phyloP scores from a whole-genome alignment of 2,329 filamentous ascomycete genomes.

The Apiospora saccharicola region DNA sequence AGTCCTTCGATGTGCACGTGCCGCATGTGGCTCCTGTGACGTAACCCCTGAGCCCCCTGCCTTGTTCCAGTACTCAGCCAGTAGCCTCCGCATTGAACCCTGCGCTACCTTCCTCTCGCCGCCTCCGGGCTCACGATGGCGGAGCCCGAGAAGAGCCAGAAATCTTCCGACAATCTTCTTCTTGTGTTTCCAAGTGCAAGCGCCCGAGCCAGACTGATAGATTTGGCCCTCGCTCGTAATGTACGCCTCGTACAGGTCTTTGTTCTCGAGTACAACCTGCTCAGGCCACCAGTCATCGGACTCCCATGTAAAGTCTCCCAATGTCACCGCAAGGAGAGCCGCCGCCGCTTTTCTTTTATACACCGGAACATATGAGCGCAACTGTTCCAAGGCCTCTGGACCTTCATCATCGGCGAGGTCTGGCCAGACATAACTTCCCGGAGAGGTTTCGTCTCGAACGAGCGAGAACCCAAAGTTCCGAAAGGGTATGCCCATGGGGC shows the following conservation, averaged over 20 bases:
- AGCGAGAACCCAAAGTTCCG: too few species aligned
- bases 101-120: neutral
- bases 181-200: neutral
- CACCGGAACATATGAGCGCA: neutral
- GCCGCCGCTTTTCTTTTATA: neutral
- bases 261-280: neutral
- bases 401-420: neutral
- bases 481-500: neutral
- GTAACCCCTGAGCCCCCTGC: too few species aligned
- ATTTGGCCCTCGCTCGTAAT: neutral
- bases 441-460: neutral
- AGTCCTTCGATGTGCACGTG: too few species aligned
- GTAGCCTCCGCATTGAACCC: too few species aligned
- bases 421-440: neutral
- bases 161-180: neutral
- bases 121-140: neutral
- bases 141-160: neutral
- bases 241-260: neutral
- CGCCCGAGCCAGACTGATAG: neutral
- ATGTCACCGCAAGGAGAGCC: neutral
- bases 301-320: neutral
- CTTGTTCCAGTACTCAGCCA: too few species aligned
- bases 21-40: too few species aligned
- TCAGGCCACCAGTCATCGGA: neutral
- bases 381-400: neutral